phyloP scores from a whole-genome alignment of 2,329 filamentous ascomycete species.

The Penicillium rolfsii region DNA sequence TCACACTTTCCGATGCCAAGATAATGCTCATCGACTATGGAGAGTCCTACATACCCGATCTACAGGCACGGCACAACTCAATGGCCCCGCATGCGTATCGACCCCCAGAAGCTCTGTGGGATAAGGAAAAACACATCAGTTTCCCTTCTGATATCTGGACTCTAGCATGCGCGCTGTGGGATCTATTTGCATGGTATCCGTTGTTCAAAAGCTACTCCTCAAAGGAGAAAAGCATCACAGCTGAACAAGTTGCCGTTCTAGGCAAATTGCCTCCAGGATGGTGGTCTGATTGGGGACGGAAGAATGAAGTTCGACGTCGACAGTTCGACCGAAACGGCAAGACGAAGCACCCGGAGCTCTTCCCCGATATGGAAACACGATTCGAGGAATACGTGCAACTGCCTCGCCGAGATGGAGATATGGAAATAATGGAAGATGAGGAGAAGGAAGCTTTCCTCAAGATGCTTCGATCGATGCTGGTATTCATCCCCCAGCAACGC shows the following conservation, averaged over 20 bases:
- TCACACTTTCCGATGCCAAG: slow-evolving; percentile 28
- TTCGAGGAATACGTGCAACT: slow-evolving; percentile 27
- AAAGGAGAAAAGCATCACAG: slow-evolving; percentile 31
- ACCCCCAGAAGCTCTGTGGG: slow-evolving; percentile 43
- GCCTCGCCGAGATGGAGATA: slow-evolving; percentile 17
- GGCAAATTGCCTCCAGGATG: slow-evolving; percentile 31
- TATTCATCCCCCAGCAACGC: slow-evolving; percentile 25
- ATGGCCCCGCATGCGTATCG: slow-evolving; percentile 26
- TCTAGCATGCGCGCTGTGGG: slow-evolving; percentile 42
- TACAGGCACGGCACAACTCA: slow-evolving; percentile 12
- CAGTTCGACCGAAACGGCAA: not conserved
- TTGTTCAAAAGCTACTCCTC: slow-evolving; percentile 33
- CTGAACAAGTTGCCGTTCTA: slow-evolving; percentile 33
- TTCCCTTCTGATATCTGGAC: slow-evolving; percentile 46
- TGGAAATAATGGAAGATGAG: slow-evolving; percentile 13
- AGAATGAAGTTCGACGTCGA: not conserved
- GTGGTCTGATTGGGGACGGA: slow-evolving; percentile 30
- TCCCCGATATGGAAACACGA: slow-evolving; percentile 10
- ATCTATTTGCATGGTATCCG: slow-evolving; percentile 33
- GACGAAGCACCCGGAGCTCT: not conserved
- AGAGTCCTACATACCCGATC: slow-evolving; percentile 21
- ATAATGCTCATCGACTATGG: slow-evolving; percentile 36
- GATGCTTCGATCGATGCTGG: slow-evolving; percentile 31
- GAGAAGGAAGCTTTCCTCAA: slow-evolving; percentile 26
- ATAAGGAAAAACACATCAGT: slow-evolving; percentile 35